Percentiles rank a stretch among this genome's conserved stretches.
Evolutionary conservation across 768 basidiomycete species (phyloP).

Genomic region (Russula abietina): DNA sequence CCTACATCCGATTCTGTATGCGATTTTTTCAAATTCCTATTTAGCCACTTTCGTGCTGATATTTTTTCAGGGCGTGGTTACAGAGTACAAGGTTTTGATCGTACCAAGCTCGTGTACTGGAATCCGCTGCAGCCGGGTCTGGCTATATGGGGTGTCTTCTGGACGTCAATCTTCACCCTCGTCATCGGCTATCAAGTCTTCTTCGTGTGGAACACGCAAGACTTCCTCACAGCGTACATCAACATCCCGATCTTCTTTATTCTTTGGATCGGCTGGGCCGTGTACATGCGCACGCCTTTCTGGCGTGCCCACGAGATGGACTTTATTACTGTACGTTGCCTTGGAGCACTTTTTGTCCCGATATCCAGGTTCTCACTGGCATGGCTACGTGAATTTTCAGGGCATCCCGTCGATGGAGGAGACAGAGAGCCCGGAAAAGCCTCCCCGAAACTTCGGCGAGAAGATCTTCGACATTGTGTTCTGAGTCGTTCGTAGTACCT

Average conservation of each 20-base stretch:
- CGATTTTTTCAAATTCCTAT: slow-evolving; percentile 21
- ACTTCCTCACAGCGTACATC: slow-evolving; percentile 45
- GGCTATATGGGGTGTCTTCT: slow-evolving; percentile 63
- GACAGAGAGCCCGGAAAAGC: slow-evolving; percentile 50
- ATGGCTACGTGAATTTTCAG: slow-evolving; percentile 30
- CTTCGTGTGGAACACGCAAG: slow-evolving; percentile 51
- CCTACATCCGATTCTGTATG: slow-evolving; percentile 67
- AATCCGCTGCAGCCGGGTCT: slow-evolving; percentile 60
- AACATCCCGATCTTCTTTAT: slow-evolving; percentile 40
- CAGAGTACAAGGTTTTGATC: slow-evolving; percentile 58
- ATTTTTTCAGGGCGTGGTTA: slow-evolving; percentile 47
- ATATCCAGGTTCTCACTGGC: neutral
- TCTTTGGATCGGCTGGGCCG: slow-evolving; percentile 42
- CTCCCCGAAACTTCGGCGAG: slow-evolving; percentile 45
- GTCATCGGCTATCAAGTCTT: slow-evolving; percentile 55
- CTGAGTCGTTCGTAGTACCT: slow-evolving; percentile 30
- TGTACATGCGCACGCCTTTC: slow-evolving; percentile 35
- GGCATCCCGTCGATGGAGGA: slow-evolving; percentile 66
- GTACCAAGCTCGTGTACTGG: slow-evolving; percentile 55
- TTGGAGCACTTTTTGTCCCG: neutral
- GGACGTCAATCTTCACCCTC: slow-evolving; percentile 56
- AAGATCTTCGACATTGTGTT: slow-evolving; percentile 49
- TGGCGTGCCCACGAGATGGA: slow-evolving; percentile 65
- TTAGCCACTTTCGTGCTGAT: neutral
- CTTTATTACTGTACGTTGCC: slow-evolving; percentile 50